phyloP scores from a whole-genome alignment of 371 early-diverging fungal species.

The Phascolomyces articulosus region DNA sequence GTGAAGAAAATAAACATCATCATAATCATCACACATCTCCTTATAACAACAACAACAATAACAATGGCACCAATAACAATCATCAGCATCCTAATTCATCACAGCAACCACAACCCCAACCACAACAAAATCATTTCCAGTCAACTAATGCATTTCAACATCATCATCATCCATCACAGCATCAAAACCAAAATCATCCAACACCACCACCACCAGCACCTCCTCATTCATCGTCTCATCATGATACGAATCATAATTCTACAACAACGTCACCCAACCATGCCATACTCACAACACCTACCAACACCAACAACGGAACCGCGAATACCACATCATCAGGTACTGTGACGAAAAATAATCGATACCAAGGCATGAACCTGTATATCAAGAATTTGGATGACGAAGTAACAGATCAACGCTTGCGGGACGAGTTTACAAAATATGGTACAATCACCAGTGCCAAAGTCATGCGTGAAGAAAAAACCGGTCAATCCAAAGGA shows the following conservation, averaged over 20 bases:
- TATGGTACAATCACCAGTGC: constrained; percentile 96
- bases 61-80: background rate
- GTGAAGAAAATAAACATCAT: constrained; percentile 77
- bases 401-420: constrained; percentile 87
- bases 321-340: no score
- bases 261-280: background rate
- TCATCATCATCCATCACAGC: background rate
- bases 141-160: background rate
- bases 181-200: no score
- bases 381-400: constrained; percentile 98
- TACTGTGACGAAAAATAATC: background rate
- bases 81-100: background rate
- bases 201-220: no score
- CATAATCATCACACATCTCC: constrained; percentile 69
- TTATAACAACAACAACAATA: constrained; percentile 45
- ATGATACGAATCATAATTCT: no score
- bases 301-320: constrained; percentile 9
- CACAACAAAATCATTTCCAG: background rate
- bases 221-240: no score
- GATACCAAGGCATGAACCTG: constrained; percentile 95
- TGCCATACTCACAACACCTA: background rate
- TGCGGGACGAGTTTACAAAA: constrained; percentile 87
- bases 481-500: constrained; percentile 69
- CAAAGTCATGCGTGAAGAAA: constrained; percentile 96
- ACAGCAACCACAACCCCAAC: background rate